phyloP scores from a whole-genome alignment of 1,284 basidiomycete genomes.

The Heterobasidion annosum region DNA sequence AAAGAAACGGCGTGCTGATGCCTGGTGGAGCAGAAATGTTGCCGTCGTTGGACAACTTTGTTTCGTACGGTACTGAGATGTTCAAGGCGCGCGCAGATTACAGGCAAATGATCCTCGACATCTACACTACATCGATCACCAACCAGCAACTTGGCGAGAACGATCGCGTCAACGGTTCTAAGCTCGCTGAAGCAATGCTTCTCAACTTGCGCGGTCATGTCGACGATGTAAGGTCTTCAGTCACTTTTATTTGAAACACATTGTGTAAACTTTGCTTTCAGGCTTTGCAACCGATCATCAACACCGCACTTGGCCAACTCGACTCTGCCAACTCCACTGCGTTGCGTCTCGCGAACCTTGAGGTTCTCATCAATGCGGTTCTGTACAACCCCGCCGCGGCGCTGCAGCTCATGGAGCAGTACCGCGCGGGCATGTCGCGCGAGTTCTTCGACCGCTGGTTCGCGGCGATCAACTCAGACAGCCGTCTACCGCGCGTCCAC shows the following conservation, averaged over 20 bases:
- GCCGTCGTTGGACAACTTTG: constrained; percentile 83
- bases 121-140: constrained; percentile 72
- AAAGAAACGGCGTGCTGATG: not conserved
- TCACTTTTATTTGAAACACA: not conserved
- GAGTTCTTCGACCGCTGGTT: constrained; percentile 81
- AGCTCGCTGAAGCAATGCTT: constrained; percentile 77
- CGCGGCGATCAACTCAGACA: constrained; percentile 51
- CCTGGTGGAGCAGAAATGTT: constrained; percentile 67
- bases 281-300: constrained; percentile 49
- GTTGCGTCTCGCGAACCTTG: constrained; percentile 70
- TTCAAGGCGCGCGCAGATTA: constrained; percentile 73
- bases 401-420: constrained; percentile 65
- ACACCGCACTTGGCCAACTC: constrained; percentile 47
- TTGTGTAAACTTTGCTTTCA: constrained; percentile 11
- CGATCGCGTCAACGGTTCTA: constrained; percentile 79
- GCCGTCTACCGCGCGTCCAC: constrained; percentile 75
- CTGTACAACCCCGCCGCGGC: constrained; percentile 78
- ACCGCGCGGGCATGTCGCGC: constrained; percentile 48
- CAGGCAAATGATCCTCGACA: constrained; percentile 76
- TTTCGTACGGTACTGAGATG: constrained; percentile 75
- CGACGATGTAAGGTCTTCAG: constrained; percentile 52
- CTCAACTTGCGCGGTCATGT: constrained; percentile 72
- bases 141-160: constrained; percentile 72
- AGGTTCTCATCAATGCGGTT: constrained; percentile 80
- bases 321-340: constrained; percentile 52